Percentiles rank a stretch among this genome's conserved stretches.
These are phyloP conservation scores for Phytophthora capsici DNA, from an alignment of 352 stramenopile genomes.

Conservation along the genomic window DNA sequence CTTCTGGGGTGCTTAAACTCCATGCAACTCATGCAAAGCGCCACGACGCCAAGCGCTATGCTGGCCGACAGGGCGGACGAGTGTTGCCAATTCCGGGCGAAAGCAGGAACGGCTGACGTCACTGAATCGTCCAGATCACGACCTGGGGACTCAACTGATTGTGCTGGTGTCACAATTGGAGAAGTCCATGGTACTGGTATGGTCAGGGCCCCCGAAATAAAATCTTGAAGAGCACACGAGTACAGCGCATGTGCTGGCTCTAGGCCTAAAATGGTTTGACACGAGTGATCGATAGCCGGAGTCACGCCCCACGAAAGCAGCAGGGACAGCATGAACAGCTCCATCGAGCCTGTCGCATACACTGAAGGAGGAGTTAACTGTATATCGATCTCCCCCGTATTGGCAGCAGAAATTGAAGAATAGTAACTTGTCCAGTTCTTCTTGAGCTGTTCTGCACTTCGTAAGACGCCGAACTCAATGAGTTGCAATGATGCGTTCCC, in stretches of 20 bases:
- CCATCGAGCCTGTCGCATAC: constrained; percentile 75
- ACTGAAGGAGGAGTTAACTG: constrained; percentile 33
- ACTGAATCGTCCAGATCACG: neutral
- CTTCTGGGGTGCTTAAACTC: constrained; percentile 69
- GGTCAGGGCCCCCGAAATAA: constrained; percentile 61
- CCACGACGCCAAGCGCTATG: constrained; percentile 72
- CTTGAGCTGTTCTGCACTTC: constrained; percentile 74
- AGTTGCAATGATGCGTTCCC: constrained; percentile 64
- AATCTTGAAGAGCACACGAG: constrained; percentile 72
- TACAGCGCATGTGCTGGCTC: constrained; percentile 57
- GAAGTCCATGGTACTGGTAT: constrained; percentile 73
- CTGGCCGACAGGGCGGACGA: constrained; percentile 73
- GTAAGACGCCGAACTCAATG: constrained; percentile 69
- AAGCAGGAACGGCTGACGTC: constrained; percentile 28
- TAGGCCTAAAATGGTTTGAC: constrained; percentile 61
- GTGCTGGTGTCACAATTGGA: neutral
- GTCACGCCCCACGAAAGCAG: constrained; percentile 78
- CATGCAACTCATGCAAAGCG: constrained; percentile 86
- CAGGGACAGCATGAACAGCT: constrained; percentile 74
- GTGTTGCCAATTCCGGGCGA: constrained; percentile 76
- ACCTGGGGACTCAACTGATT: neutral
- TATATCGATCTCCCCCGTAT: neutral
- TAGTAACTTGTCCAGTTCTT: constrained; percentile 75
- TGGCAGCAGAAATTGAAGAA: constrained; percentile 29
- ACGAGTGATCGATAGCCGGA: constrained; percentile 72